These are phyloP conservation scores for Suillus paluster DNA, from an alignment of 768 basidiomycete genomes.

Conservation along the genomic window DNA sequence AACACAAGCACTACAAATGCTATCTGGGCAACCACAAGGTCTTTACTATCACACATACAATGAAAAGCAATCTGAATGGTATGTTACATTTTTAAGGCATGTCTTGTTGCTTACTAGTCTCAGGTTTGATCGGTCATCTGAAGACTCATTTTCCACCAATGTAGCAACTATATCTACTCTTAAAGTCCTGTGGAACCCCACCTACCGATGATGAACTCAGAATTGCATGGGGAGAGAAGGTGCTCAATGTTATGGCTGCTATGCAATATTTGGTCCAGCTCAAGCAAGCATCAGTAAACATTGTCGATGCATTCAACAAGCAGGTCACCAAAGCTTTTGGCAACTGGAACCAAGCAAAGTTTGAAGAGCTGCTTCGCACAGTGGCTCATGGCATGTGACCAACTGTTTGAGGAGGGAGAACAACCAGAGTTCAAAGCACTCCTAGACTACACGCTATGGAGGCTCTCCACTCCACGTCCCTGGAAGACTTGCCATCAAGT, in stretches of 20 bases:
- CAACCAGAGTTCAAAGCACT: too few relatives aligned
- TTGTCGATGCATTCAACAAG: not conserved
- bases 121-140: not conserved
- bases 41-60: not conserved
- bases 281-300: not conserved
- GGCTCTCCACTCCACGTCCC: too few relatives aligned
- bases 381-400: too few relatives aligned
- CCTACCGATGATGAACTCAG: not conserved
- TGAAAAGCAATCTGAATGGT: not conserved
- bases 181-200: not conserved
- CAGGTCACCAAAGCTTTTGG: too few relatives aligned
- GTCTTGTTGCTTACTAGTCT: not conserved
- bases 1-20: not conserved
- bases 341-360: too few relatives aligned
- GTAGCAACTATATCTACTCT: not conserved
- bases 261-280: not conserved
- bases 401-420: too few relatives aligned
- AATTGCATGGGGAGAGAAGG: not conserved
- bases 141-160: not conserved
- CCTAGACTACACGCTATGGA: too few relatives aligned
- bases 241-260: not conserved
- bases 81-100: not conserved
- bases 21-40: not conserved
- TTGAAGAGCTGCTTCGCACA: too few relatives aligned
- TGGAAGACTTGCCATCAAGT: not conserved